A percentile compares a stretch with the other conserved stretches of the same genome.
phyloP scores from a whole-genome alignment of 306 rosid genomes.

The Vachellia pachyceras region DNA sequence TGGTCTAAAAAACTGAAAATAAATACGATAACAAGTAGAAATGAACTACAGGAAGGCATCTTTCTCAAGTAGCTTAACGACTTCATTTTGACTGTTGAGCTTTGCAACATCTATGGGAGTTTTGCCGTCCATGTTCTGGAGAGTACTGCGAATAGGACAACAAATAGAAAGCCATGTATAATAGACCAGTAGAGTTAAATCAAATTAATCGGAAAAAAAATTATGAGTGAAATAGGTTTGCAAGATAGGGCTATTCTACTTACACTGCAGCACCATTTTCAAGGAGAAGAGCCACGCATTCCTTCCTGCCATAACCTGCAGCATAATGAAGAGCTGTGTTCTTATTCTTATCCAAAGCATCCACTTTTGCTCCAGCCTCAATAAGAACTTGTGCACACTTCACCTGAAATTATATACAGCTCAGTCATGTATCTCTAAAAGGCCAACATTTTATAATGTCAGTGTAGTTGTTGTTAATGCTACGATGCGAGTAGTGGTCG shows the following conservation, averaged over 20 bases:
- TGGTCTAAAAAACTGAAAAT: constrained; percentile 34
- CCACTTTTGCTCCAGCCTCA: constrained; percentile 95
- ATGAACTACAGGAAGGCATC: constrained; percentile 86
- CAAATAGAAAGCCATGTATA: not conserved
- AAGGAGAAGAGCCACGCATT: constrained; percentile 91
- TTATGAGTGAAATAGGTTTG: not conserved
- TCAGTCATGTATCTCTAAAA: not conserved
- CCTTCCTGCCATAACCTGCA: constrained; percentile 99
- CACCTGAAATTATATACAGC: constrained; percentile 58
- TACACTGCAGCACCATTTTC: constrained; percentile 98
- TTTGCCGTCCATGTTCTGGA: constrained; percentile 95
- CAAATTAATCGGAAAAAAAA: not conserved
- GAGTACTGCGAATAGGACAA: constrained; percentile 68
- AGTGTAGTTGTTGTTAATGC: not conserved
- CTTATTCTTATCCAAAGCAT: constrained; percentile 94
- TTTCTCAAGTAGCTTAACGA: constrained; percentile 94
- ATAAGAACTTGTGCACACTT: constrained; percentile 95
- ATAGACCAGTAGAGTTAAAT: not conserved
- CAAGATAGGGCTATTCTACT: constrained; percentile 42
- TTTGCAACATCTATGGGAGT: constrained; percentile 97
- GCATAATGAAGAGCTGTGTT: constrained; percentile 99
- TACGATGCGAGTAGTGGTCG: not conserved
- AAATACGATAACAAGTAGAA: constrained; percentile 28
- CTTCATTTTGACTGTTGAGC: constrained; percentile 89
- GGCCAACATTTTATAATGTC: too few species aligned